phyloP scores from a whole-genome alignment of 768 basidiomycete genomes.

The Podaxis carcinomalis region DNA sequence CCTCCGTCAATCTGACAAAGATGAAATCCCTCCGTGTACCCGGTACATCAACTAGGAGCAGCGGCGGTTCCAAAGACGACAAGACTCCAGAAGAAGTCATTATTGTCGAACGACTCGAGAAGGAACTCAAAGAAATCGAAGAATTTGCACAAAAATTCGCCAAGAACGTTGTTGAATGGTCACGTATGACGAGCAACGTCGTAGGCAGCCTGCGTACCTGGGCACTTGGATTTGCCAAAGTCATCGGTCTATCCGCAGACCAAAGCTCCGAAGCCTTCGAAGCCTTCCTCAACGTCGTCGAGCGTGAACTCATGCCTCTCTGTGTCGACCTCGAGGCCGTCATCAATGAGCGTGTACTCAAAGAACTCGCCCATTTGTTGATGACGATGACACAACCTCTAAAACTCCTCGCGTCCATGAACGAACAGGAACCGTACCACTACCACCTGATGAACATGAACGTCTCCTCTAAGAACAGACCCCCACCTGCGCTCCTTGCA shows the following conservation, averaged over 20 bases:
- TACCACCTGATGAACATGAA: constrained; percentile 65
- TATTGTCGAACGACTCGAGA: constrained; percentile 50
- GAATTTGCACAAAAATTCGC: constrained; percentile 59
- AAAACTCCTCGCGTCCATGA: constrained; percentile 67
- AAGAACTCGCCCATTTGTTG: constrained; percentile 53
- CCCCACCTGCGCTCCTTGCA: constrained; percentile 61
- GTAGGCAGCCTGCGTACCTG: constrained; percentile 52
- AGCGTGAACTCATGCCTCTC: constrained; percentile 47
- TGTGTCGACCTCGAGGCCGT: constrained; percentile 48
- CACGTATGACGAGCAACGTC: constrained; percentile 42
- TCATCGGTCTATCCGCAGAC: constrained; percentile 55
- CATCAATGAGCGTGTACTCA: constrained; percentile 51
- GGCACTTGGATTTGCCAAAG: constrained; percentile 62
- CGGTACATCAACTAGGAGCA: constrained; percentile 20
- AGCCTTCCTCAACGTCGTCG: constrained; percentile 61
- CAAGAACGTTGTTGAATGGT: constrained; percentile 62
- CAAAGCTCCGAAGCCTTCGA: constrained; percentile 60
- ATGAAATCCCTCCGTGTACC: constrained; percentile 47
- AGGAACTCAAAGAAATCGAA: constrained; percentile 53
- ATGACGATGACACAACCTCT: constrained; percentile 57
- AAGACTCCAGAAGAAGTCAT: constrained; percentile 31
- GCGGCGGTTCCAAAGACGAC: constrained; percentile 21
- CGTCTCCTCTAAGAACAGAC: constrained; percentile 57
- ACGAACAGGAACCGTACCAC: constrained; percentile 70
- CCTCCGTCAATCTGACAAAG: constrained; percentile 54